These are phyloP conservation scores for Pseudogymnoascus sp. DNA, from an alignment of 2,329 filamentous ascomycete species.

Conservation along the genomic window DNA sequence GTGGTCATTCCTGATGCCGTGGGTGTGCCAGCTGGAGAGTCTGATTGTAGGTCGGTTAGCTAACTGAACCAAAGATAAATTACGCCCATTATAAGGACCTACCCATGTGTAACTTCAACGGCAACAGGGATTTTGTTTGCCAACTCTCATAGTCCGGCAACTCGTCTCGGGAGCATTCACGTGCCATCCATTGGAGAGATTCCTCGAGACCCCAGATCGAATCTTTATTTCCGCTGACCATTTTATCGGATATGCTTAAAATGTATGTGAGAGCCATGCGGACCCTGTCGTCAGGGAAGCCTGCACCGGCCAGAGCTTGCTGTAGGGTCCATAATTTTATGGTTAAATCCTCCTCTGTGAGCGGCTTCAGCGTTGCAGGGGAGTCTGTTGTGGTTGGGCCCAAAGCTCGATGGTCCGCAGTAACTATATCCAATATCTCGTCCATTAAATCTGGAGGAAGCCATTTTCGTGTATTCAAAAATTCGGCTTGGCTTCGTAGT, in stretches of 20 bases:
- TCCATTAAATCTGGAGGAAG: conserved; percentile 71
- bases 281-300: conserved; percentile 59
- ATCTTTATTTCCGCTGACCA: conserved; percentile 51
- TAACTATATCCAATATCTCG: conserved; percentile 65
- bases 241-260: conserved; percentile 58
- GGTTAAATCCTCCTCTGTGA: conserved; percentile 69
- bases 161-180: conserved; percentile 61
- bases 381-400: conserved; percentile 23
- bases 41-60: conserved; percentile 17
- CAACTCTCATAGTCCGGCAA: conserved; percentile 62
- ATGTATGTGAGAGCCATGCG: conserved; percentile 58
- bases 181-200: conserved; percentile 81
- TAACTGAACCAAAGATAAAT: conserved; percentile 7
- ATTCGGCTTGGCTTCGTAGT: conserved; percentile 69
- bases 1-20: conserved; percentile 27
- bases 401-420: conserved; percentile 55
- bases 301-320: conserved; percentile 60
- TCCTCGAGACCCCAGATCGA: conserved; percentile 81
- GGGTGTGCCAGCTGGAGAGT: conserved; percentile 26
- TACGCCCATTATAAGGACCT: conserved; percentile 10
- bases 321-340: conserved; percentile 79
- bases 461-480: conserved; percentile 69
- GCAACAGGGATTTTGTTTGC: conserved; percentile 20
- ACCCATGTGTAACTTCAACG: conserved; percentile 26
- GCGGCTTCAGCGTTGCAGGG: conserved; percentile 39